Percentiles rank a stretch among this genome's conserved stretches.
Conservation (phyloP, 331 rosid species). For the Phaseolus coccineus region DNA sequence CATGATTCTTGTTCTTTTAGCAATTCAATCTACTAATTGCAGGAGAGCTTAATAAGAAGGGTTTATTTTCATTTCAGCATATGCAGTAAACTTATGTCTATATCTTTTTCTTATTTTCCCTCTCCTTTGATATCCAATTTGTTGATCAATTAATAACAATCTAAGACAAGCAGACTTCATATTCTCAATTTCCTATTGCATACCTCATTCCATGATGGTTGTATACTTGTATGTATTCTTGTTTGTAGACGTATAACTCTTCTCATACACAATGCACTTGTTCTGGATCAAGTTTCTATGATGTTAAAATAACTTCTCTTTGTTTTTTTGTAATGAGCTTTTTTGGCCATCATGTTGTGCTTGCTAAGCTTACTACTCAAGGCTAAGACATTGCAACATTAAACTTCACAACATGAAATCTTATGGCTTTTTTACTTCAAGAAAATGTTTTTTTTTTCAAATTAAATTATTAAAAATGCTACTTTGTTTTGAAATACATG, state of each 20-base stretch:
- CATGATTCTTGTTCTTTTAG: constrained; percentile 32
- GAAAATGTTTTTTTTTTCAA: not conserved
- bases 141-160: constrained; percentile 25
- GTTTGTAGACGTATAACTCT: constrained; percentile 15
- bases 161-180: constrained; percentile 35
- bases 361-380: not conserved
- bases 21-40: constrained; percentile 26
- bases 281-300: constrained; percentile 29
- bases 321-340: constrained; percentile 19
- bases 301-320: constrained; percentile 18
- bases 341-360: not conserved
- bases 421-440: not conserved
- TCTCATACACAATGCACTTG: constrained; percentile 6
- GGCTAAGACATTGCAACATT: constrained; percentile 3
- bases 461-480: not conserved
- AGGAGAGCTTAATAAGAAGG: constrained; percentile 6
- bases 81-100: constrained; percentile 15
- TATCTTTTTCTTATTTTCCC: not conserved
- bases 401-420: constrained; percentile 13
- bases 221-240: constrained; percentile 36
- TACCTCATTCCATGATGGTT: constrained; percentile 10
- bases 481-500: not conserved
- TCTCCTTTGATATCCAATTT: constrained; percentile 3
- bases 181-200: constrained; percentile 26
- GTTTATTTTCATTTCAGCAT: too few species aligned